Evolutionary conservation across 306 rosid species (phyloP).

Genomic region (Abrus pulchellus): DNA sequence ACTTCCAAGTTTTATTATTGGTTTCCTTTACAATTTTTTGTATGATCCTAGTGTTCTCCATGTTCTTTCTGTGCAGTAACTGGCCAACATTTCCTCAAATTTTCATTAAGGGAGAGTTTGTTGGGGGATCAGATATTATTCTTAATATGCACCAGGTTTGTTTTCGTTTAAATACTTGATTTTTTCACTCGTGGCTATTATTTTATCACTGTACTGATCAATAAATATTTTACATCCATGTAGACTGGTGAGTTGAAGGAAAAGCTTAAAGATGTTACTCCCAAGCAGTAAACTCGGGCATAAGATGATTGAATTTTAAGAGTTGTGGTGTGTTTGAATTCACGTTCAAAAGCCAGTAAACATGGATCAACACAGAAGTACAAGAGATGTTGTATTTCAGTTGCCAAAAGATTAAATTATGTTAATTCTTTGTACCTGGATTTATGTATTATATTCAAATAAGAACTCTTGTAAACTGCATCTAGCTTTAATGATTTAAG

Average conservation of each 20-base stretch:
- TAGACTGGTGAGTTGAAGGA: constrained; percentile 69
- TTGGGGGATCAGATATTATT: constrained; percentile 92
- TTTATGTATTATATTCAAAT: background rate
- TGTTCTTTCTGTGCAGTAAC: constrained; percentile 56
- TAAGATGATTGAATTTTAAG: constrained; percentile 29
- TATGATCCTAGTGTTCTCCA: background rate
- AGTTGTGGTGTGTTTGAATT: too few relatives aligned
- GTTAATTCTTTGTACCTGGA: constrained; percentile 10
- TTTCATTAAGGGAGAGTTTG: constrained; percentile 91
- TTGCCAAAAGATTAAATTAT: background rate
- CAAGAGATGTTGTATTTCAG: constrained; percentile 1
- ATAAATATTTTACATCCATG: constrained; percentile 34
- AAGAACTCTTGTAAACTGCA: too few relatives aligned
- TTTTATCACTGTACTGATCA: too few relatives aligned
- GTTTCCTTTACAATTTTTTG: background rate
- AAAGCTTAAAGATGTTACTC: constrained; percentile 52
- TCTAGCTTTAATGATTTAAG: background rate
- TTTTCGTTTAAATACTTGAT: constrained; percentile 18
- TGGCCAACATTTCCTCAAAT: constrained; percentile 97
- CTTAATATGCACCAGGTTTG: constrained; percentile 87
- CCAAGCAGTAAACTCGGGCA: constrained; percentile 46
- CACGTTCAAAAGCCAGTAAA: too few relatives aligned
- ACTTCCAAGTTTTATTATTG: background rate
- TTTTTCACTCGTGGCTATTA: constrained; percentile 10
- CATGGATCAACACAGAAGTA: background rate